Conservation (phyloP, 805 yeast genomes). For the Suhomyces kilbournensis region DNA sequence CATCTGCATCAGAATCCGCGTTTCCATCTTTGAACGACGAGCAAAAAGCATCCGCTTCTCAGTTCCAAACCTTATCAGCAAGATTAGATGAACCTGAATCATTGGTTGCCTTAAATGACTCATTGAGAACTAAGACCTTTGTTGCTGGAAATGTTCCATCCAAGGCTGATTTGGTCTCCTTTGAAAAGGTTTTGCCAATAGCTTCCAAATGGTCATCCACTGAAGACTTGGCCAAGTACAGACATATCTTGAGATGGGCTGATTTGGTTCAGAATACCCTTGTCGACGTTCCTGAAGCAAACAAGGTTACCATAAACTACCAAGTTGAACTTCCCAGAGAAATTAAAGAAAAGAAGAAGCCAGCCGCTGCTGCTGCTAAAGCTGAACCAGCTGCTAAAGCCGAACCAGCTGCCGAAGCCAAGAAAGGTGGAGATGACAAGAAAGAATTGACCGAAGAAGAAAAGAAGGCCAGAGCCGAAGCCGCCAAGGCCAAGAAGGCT, state of each 20-base stretch:
- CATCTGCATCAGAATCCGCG: constrained; percentile 14
- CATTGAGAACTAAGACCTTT: constrained; percentile 67
- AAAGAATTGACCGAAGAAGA: constrained; percentile 38
- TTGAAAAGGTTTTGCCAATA: constrained; percentile 61
- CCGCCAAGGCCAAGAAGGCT: constrained; percentile 60
- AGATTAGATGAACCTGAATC: constrained; percentile 50
- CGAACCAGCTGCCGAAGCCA: constrained; percentile 24
- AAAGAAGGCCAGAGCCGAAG: constrained; percentile 49
- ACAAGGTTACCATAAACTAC: constrained; percentile 54
- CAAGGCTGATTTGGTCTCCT: constrained; percentile 67
- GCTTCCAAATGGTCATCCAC: constrained; percentile 53
- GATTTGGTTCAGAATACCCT: constrained; percentile 77
- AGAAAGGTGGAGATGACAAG: constrained; percentile 12
- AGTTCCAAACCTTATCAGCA: constrained; percentile 72
- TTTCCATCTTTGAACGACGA: constrained; percentile 36
- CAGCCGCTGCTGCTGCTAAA: constrained; percentile 35
- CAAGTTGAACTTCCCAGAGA: constrained; percentile 72
- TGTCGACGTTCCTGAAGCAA: constrained; percentile 51
- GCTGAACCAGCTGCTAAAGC: constrained; percentile 43
- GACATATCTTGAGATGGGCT: constrained; percentile 92
- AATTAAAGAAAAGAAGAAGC: constrained; percentile 59
- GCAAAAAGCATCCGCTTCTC: constrained; percentile 71
- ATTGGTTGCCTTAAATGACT: constrained; percentile 55
- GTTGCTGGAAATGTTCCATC: constrained; percentile 66
- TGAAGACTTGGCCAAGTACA: constrained; percentile 56